Evolutionary conservation across 192 early-diverging fungal genomes (phyloP).

Genomic region (Backusella circina): DNA sequence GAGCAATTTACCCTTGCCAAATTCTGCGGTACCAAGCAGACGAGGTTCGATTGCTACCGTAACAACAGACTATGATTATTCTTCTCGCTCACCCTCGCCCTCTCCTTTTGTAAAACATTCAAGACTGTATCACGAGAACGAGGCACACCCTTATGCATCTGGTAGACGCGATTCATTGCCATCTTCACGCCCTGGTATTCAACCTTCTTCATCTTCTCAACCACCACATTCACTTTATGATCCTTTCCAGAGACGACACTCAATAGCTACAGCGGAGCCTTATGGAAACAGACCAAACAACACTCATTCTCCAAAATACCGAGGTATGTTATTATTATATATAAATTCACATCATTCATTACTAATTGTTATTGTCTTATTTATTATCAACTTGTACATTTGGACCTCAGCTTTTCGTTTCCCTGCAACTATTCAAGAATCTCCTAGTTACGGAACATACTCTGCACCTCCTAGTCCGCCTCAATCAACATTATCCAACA

Average conservation of each 20-base stretch:
- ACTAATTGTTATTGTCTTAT: too few relatives aligned
- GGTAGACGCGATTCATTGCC: slow-evolving; percentile 10
- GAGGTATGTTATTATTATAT: background rate
- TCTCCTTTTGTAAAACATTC: slow-evolving; percentile 22
- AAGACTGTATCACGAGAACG: background rate
- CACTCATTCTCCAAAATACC: background rate
- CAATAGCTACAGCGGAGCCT: slow-evolving; percentile 31
- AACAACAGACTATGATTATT: slow-evolving; percentile 22
- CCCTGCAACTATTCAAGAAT: slow-evolving; percentile 34
- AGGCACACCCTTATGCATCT: slow-evolving; percentile 2
- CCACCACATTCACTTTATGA: slow-evolving; percentile 22
- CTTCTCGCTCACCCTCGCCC: slow-evolving; percentile 32
- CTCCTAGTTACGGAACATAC: slow-evolving; percentile 22
- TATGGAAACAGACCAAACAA: background rate
- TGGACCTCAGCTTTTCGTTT: slow-evolving; percentile 12
- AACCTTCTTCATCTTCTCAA: background rate
- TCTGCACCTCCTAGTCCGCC: slow-evolving; percentile 38
- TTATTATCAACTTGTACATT: too few relatives aligned
- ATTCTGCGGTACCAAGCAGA: slow-evolving; percentile 16
- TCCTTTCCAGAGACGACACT: slow-evolving; percentile 35
- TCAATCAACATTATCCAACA: slow-evolving; percentile 8
- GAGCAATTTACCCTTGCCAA: slow-evolving; percentile 25
- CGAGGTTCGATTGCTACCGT: slow-evolving; percentile 29
- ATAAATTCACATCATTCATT: too few relatives aligned
- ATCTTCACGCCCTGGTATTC: background rate